Conservation (phyloP, 192 early-diverging fungal species). For the Chytriomyces sp. region DNA sequence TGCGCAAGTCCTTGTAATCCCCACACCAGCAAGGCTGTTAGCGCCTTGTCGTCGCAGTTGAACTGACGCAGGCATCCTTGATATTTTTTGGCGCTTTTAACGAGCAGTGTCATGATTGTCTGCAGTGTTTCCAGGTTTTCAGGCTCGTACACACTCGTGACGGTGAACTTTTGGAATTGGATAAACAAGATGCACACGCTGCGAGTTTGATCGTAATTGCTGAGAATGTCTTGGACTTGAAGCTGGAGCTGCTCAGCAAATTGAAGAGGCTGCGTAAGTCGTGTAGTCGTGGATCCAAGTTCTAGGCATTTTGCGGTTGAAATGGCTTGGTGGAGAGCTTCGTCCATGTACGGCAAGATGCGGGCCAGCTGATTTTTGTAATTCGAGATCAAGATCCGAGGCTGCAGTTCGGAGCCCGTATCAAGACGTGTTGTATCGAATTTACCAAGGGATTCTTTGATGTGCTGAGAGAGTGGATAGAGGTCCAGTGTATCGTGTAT, state of each 20-base stretch:
- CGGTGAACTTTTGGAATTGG: conserved; percentile 12
- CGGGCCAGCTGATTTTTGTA: background rate
- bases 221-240: background rate
- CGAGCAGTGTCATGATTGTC: background rate
- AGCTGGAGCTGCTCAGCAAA: background rate
- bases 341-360: background rate
- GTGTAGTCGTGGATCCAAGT: background rate
- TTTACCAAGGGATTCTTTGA: too few relatives aligned
- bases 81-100: conserved; percentile 7
- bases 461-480: too few relatives aligned
- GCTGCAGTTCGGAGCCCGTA: too few relatives aligned
- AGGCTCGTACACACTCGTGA: background rate
- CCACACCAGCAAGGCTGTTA: conserved; percentile 35
- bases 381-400: too few relatives aligned
- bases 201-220: conserved; percentile 21
- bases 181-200: conserved; percentile 28
- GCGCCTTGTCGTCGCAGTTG: conserved; percentile 37
- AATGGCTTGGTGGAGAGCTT: background rate
- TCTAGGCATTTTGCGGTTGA: background rate
- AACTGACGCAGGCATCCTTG: conserved; percentile 32
- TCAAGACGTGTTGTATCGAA: too few relatives aligned
- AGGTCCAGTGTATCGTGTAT: too few relatives aligned
- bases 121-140: conserved; percentile 23
- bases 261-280: background rate
- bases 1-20: conserved; percentile 31